Evolutionary conservation across 2,329 filamentous ascomycete species (phyloP), one percentile per base, ranked within the genome.

Genomic region (Aphanoascus verrucosus): DNA sequence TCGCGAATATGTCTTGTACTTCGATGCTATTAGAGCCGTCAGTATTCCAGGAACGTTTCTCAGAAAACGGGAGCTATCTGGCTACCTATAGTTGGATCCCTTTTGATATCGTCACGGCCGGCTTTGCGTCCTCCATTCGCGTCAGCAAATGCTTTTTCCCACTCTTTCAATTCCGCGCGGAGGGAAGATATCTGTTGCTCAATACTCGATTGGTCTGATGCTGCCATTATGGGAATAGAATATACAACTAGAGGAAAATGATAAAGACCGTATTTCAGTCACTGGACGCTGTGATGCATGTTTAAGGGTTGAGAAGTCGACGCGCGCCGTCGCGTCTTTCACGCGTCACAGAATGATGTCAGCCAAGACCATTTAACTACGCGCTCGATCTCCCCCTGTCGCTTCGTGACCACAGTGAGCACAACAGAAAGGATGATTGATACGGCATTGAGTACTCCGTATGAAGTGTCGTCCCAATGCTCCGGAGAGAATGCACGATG

Each of bases 1-100:
- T 40, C 67, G 67, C 31, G 67, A 65, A 60, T 76, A 76, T 44
- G 69, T 63, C 54, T 75, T 75, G 63, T 76, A 76, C 65, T 75
- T 75, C 4, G 66, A 64, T 23, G 72, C 73, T 74, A 38, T 31
- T 7, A 43, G 20, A 37, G 40, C 15, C 12, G 1, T 47, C n/a
- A 52, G 53, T 19, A 23, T 40, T 15, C 2, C 6, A 14, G n/a
- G 17, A 2, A 12, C 6, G n/a, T 3, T 14, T 8, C 37, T 20
- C 15, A 17, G 12, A 5, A 38, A 14, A 23, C 28, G 35, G 3
- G 8, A 15, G 9, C n/a, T 34, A 9, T 7, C 49, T 12, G n/a
- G 50, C 45, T 64, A 74, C 72, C 71, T 32, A 76, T 75, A 8
- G 63, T 64, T 6, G 64, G 64, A 49, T 72, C 65, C 42, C 70